phyloP scores from a whole-genome alignment of 257 asterid genomes.

The Lantana camara region DNA sequence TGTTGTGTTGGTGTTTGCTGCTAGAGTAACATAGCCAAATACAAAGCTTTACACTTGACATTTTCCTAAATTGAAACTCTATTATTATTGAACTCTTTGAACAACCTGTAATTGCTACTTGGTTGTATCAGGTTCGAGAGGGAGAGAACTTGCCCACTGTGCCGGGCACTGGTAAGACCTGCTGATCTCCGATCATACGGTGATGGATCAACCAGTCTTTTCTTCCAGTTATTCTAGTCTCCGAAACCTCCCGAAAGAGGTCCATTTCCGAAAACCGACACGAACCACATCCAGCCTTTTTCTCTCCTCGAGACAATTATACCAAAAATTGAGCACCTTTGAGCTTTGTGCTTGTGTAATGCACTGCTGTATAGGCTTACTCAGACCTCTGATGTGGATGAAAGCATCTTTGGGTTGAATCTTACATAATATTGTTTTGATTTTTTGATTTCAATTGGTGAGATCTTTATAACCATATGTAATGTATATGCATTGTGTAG shows the following conservation, averaged over 20 bases:
- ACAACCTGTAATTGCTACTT: too few relatives aligned
- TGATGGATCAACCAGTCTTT: constrained; percentile 56
- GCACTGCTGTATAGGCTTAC: background rate
- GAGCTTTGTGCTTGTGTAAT: constrained; percentile 6
- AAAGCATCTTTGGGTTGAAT: background rate
- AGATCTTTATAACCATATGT: background rate
- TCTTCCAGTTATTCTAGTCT: constrained; percentile 47
- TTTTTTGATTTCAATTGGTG: background rate
- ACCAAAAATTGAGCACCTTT: background rate
- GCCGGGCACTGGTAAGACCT: constrained; percentile 55
- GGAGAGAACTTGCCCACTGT: constrained; percentile 60
- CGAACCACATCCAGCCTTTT: background rate
- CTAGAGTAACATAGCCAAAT: background rate
- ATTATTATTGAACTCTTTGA: background rate
- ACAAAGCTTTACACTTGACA: background rate
- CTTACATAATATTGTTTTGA: background rate
- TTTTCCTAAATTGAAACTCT: background rate
- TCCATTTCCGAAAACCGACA: background rate
- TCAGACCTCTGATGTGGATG: background rate
- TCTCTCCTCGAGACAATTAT: background rate
- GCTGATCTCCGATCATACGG: constrained; percentile 54
- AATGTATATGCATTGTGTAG: background rate
- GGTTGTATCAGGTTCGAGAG: constrained; percentile 41
- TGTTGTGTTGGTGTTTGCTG: background rate
- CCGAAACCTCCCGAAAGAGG: background rate